Evolutionary conservation across 2,329 filamentous ascomycete species (phyloP), one percentile per base, ranked within the genome.

Genomic region (Akanthomyces uredinophilus): DNA sequence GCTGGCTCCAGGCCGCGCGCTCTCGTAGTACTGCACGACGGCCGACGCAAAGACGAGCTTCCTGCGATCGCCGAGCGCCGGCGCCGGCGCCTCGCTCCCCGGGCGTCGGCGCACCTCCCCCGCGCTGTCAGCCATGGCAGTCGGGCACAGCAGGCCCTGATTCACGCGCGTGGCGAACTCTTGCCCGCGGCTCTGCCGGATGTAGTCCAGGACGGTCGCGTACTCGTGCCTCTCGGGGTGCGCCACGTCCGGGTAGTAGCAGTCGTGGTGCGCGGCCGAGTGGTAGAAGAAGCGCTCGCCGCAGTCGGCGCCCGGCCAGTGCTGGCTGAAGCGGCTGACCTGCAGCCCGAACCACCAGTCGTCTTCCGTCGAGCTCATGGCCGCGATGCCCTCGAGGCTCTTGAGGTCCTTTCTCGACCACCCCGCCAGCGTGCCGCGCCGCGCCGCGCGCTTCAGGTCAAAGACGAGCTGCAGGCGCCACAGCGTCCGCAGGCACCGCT

Each of bases 251-350:
- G 57, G 57, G 39, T 60, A 52, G 37, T 60, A 52, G 47, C 57
- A 60, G 47, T 60, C 57, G 57, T 60, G 57, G 57, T 60, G 57
- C 24, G 57, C 57, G 47, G 57, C 57, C 16, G 57, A 16, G 47
- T 60, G 57, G 57, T 52, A 60, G 47, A 60, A 60, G 57, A 60
- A 60, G 47, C 57, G 57, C 47, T 60, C 57, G 35, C 57, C 57
- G 24, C 47, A 50, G 37, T 39, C 37, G 24, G 32, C 56, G 46
- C 29, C 29, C n/a, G 57, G 57, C 57, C 57, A 60, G 57, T 60
- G 57, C 57, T 60, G 57, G 57, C 57, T 60, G 57, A 60, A 60
- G n/a, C 57, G 22, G 57, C 57, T 60, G 10, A 60, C 57, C 39
- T 60, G 57, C 57, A 60, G 37, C 20, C 49, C 57, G 18, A 60